Conservation (phyloP, 495 filamentous ascomycete species). For the Rostrohypoxylon terebratum region DNA sequence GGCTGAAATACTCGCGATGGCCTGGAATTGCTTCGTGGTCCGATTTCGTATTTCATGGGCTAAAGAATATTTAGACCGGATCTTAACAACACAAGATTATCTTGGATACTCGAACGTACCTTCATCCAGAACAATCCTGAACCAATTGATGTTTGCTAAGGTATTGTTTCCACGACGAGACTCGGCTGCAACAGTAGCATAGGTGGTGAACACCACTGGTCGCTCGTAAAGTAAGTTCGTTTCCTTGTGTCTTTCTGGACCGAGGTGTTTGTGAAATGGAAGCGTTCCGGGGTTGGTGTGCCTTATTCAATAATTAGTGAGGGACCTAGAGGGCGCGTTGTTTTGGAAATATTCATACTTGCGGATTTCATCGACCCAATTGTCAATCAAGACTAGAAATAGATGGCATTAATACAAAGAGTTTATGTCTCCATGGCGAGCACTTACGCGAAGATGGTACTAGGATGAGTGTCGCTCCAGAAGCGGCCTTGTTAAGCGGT, state of each 20-base stretch:
- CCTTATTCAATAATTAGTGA: background rate
- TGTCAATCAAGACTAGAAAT: background rate
- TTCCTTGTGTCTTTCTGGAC: background rate
- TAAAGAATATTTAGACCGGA: slow-evolving; percentile 15
- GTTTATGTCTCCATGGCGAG: background rate
- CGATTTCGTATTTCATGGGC: slow-evolving; percentile 51
- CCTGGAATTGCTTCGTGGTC: slow-evolving; percentile 47
- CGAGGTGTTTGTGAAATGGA: slow-evolving; percentile 16
- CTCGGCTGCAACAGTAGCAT: slow-evolving; percentile 39
- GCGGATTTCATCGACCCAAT: background rate
- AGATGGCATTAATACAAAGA: background rate
- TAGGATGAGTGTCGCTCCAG: background rate
- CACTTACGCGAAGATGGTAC: background rate
- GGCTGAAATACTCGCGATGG: slow-evolving; percentile 16
- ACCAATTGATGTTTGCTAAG: slow-evolving; percentile 7
- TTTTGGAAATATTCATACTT: background rate
- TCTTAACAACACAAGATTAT: background rate
- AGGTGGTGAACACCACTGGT: slow-evolving; percentile 18
- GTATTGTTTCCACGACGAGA: slow-evolving; percentile 47
- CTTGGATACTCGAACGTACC: slow-evolving; percentile 12
- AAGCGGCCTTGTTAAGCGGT: background rate
- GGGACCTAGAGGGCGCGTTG: background rate
- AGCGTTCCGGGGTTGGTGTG: background rate
- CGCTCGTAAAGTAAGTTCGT: slow-evolving; percentile 5
- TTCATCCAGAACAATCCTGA: slow-evolving; percentile 19